Evolutionary conservation across 129 eudicot genomes (phyloP).

Genomic region (Erigeron canadensis): DNA sequence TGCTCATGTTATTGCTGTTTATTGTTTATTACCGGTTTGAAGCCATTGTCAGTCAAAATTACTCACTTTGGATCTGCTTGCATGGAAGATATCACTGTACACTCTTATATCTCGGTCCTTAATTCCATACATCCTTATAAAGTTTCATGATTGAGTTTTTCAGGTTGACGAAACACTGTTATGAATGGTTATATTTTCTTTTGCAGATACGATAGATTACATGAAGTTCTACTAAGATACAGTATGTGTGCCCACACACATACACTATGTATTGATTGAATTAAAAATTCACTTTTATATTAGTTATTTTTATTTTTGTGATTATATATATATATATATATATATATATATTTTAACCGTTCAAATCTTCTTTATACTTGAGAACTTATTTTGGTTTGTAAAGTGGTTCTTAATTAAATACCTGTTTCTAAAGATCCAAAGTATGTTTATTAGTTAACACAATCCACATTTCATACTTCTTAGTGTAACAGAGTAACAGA

Average conservation of each 20-base stretch:
- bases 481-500: too few species aligned
- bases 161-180: conserved; percentile 26
- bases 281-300: conserved; percentile 6
- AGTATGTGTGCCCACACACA: neutral
- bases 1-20: conserved; percentile 19
- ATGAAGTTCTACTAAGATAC: conserved; percentile 97
- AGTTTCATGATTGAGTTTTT: conserved; percentile 18
- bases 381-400: neutral
- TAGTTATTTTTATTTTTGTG: neutral
- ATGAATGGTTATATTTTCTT: conserved; percentile 22
- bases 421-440: too few species aligned
- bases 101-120: conserved; percentile 91
- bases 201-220: conserved; percentile 98
- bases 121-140: neutral
- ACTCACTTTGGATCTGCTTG: conserved; percentile 99
- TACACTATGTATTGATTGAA: neutral
- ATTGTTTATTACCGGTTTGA: conserved; percentile 47
- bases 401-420: too few species aligned
- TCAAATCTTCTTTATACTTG: neutral
- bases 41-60: conserved; percentile 88
- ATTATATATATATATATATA: too few species aligned
- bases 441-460: accelerated
- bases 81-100: conserved; percentile 95
- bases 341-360: neutral
- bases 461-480: too few species aligned